Conservation (phyloP, 2,329 filamentous ascomycete species). For the Lachnellula hyalina region DNA sequence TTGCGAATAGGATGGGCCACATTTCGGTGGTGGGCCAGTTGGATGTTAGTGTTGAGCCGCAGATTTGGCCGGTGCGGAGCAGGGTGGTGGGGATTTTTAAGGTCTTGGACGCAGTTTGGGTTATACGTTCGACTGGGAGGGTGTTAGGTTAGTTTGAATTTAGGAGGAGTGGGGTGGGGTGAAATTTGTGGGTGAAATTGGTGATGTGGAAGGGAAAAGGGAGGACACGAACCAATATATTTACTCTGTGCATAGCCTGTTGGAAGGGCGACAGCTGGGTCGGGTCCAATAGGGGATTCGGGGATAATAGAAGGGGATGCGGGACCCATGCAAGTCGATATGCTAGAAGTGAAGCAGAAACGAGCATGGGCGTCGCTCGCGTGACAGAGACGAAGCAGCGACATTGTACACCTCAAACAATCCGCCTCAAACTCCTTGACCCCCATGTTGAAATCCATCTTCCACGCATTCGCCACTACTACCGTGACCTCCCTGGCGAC, state of each 20-base stretch:
- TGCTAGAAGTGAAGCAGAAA: conserved; percentile 26
- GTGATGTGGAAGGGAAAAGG: background rate
- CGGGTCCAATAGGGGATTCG: conserved; percentile 19
- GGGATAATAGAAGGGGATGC: conserved; percentile 10
- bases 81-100: conserved; percentile 19
- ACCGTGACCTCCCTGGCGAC: conserved; percentile 23
- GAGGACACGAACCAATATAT: conserved; percentile 20
- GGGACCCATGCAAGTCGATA: conserved; percentile 25
- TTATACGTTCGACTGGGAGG: conserved; percentile 21
- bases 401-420: conserved; percentile 30
- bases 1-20: conserved; percentile 22
- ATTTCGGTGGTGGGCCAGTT: conserved; percentile 25
- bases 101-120: conserved; percentile 15
- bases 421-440: conserved; percentile 30
- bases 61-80: conserved; percentile 26
- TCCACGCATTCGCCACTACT: conserved; percentile 30
- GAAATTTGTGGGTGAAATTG: background rate
- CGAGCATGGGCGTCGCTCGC: conserved; percentile 20
- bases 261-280: conserved; percentile 18
- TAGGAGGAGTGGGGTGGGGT: no score
- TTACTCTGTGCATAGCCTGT: conserved; percentile 29
- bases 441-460: conserved; percentile 29
- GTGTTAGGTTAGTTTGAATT: no score
- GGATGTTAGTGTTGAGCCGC: conserved; percentile 21
- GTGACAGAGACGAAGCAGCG: conserved; percentile 26